phyloP scores from a whole-genome alignment of 306 rosid species.

The Casuarina cunninghamiana region DNA sequence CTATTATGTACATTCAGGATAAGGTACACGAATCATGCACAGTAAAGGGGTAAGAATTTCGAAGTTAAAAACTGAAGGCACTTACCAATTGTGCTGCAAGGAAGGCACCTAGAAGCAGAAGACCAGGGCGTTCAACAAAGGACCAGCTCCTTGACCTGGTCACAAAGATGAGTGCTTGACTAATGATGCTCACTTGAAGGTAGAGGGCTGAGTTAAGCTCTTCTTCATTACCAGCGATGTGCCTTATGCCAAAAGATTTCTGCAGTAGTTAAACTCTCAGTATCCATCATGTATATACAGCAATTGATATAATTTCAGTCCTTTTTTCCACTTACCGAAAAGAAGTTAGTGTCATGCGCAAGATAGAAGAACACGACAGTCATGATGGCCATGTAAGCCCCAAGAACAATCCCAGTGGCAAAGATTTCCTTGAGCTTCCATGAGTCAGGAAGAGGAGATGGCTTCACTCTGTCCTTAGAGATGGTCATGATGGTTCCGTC shows the following conservation, averaged over 20 bases:
- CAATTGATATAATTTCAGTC: background rate
- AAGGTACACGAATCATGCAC: background rate
- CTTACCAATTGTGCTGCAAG: slow-evolving; percentile 80
- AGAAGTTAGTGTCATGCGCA: slow-evolving; percentile 50
- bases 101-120: slow-evolving; percentile 63
- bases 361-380: slow-evolving; percentile 78
- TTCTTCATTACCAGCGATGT: slow-evolving; percentile 29
- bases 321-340: slow-evolving; percentile 47
- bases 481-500: slow-evolving; percentile 98
- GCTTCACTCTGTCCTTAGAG: slow-evolving; percentile 87
- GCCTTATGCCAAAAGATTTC: slow-evolving; percentile 48
- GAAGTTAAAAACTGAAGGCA: background rate
- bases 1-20: slow-evolving; percentile 30
- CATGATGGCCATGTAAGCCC: slow-evolving; percentile 86
- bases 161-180: slow-evolving; percentile 92
- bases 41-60: background rate
- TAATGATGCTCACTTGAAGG: slow-evolving; percentile 94
- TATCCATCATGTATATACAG: background rate
- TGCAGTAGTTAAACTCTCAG: slow-evolving; percentile 12
- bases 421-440: slow-evolving; percentile 93
- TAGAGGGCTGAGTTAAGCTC: slow-evolving; percentile 79
- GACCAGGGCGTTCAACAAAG: slow-evolving; percentile 72
- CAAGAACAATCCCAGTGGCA: slow-evolving; percentile 79
- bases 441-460: slow-evolving; percentile 96
- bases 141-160: slow-evolving; percentile 94